Evolutionary conservation across 2,329 filamentous ascomycete species (phyloP).

Genomic region (Trichoderma sp.): DNA sequence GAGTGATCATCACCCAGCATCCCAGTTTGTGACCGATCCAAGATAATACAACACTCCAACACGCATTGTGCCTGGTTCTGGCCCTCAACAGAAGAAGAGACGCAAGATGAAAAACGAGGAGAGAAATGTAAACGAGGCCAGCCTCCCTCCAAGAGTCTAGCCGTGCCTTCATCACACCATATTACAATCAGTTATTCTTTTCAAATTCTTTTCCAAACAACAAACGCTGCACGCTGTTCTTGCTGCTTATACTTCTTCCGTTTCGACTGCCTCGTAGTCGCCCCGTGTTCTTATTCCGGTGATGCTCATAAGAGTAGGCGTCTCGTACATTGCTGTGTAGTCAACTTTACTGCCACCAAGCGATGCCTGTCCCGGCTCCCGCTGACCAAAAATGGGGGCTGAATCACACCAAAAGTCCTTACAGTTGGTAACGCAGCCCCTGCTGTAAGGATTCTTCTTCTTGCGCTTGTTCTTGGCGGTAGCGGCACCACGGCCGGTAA

Average conservation of each 20-base stretch:
- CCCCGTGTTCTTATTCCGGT: conserved; percentile 52
- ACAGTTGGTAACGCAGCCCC: conserved; percentile 84
- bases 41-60: conserved; percentile 17
- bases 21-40: conserved; percentile 12
- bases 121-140: background rate
- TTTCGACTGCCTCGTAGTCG: conserved; percentile 65
- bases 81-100: background rate
- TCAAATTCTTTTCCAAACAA: background rate
- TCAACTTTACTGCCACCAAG: conserved; percentile 79
- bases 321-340: conserved; percentile 88
- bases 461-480: conserved; percentile 54
- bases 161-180: background rate
- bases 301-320: conserved; percentile 67
- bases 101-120: background rate
- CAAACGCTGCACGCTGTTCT: conserved; percentile 39
- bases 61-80: background rate
- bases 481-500: conserved; percentile 77
- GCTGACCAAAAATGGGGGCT: conserved; percentile 74
- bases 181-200: conserved; percentile 16
- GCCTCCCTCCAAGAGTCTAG: background rate
- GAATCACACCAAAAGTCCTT: conserved; percentile 96
- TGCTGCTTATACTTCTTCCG: conserved; percentile 50
- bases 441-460: conserved; percentile 79
- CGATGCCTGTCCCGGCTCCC: conserved; percentile 72
- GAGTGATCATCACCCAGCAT: conserved; percentile 4